Conservation (phyloP, 305 asterid species). For the Rubia occidens region DNA sequence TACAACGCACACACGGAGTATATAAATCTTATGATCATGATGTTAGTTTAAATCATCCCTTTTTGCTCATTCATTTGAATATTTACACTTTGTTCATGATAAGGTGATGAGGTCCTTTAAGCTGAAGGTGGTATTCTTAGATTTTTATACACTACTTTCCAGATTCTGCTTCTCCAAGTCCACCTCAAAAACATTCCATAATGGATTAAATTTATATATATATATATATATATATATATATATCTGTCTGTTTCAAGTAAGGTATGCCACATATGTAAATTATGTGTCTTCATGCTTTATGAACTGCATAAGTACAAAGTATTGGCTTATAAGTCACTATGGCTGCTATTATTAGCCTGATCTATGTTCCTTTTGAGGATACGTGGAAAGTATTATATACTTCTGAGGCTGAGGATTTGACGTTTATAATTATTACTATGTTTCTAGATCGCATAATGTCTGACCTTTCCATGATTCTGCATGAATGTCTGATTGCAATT, state of each 20-base stretch:
- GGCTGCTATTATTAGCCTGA: not conserved
- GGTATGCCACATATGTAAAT: conserved; percentile 32
- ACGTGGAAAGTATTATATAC: conserved; percentile 33
- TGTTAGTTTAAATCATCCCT: not conserved
- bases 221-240: conserved; percentile 8
- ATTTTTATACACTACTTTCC: conserved; percentile 16
- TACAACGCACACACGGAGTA: too few species aligned
- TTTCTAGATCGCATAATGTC: conserved; percentile 70
- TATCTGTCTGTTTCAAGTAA: conserved; percentile 43
- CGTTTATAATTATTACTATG: conserved; percentile 42
- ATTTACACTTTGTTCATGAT: not conserved
- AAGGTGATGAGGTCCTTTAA: not conserved
- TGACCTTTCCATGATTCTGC: conserved; percentile 48
- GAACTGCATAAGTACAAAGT: not conserved
- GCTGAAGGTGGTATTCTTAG: conserved; percentile 4
- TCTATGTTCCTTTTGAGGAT: conserved; percentile 36
- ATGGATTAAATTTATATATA: conserved; percentile 39
- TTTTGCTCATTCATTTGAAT: not conserved
- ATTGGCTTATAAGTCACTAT: not conserved
- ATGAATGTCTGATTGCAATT: conserved; percentile 47
- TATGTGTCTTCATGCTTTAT: not conserved
- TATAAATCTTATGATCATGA: not conserved
- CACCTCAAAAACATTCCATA: conserved; percentile 67
- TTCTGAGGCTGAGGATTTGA: conserved; percentile 65
- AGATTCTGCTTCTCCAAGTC: conserved; percentile 54